phyloP scores from a whole-genome alignment of 306 rosid genomes.

The Fagus crenata region DNA sequence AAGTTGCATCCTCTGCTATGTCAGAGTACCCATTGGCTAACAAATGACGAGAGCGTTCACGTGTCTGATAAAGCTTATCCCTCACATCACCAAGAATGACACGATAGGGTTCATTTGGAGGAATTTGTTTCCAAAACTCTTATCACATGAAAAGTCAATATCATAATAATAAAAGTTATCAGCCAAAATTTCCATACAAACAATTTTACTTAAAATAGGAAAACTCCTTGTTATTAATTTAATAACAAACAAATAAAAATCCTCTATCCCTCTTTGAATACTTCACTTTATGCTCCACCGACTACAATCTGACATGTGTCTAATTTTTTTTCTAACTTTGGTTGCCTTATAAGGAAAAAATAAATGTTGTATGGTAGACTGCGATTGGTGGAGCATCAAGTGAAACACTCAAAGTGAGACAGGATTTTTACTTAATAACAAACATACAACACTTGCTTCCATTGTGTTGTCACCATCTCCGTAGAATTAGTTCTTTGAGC shows the following conservation, averaged over 20 bases:
- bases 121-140: slow-evolving; percentile 95
- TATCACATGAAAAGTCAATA: slow-evolving; percentile 33
- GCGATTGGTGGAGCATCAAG: no score
- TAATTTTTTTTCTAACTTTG: no score
- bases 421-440: background rate
- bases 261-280: no score
- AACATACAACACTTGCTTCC: slow-evolving; percentile 24
- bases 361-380: no score
- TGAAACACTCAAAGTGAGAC: no score
- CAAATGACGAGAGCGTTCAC: slow-evolving; percentile 90
- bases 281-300: no score
- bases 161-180: background rate
- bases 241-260: no score
- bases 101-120: slow-evolving; percentile 88
- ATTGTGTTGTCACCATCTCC: background rate
- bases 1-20: slow-evolving; percentile 85
- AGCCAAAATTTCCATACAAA: background rate
- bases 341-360: no score
- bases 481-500: background rate
- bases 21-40: slow-evolving; percentile 80
- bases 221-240: background rate
- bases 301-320: no score
- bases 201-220: background rate
- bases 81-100: slow-evolving; percentile 89
- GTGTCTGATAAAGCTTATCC: slow-evolving; percentile 92